phyloP scores from a whole-genome alignment of 345 rosid species.

The Eucalyptus curtisii region DNA sequence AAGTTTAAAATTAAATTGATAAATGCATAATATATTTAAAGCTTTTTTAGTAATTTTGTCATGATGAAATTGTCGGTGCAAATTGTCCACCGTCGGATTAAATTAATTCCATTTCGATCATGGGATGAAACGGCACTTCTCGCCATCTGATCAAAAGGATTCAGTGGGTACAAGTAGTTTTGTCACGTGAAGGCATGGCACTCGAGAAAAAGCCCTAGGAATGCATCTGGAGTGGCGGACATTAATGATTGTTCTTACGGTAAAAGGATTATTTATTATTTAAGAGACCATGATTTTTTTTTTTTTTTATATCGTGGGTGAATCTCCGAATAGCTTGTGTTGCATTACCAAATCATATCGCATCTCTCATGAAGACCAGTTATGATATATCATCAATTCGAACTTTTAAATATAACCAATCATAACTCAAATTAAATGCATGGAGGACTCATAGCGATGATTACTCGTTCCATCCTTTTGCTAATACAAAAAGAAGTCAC shows the following conservation, averaged over 20 bases:
- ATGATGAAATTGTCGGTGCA: neutral
- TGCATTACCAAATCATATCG: neutral
- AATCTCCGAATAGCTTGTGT: rapidly evolving
- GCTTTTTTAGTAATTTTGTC: neutral
- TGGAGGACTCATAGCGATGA: no score
- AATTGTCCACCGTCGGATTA: neutral
- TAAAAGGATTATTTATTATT: no score
- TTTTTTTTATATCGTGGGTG: no score
- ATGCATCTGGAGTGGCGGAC: neutral
- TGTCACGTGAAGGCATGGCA: neutral
- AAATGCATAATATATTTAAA: no score
- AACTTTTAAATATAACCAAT: neutral
- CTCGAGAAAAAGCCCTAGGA: neutral
- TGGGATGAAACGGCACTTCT: neutral
- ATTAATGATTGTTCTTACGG: no score
- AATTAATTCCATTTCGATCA: neutral
- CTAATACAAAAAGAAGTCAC: neutral
- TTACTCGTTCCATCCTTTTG: neutral
- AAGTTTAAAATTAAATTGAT: no score
- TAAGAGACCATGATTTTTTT: no score
- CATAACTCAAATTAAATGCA: neutral
- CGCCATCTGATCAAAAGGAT: neutral
- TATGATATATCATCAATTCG: neutral
- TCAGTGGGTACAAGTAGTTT: neutral
- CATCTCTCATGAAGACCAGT: neutral